Base-by-base conservation (phyloP, 1,284 basidiomycete genomes). In the Clitocybe nebularis region DNA sequence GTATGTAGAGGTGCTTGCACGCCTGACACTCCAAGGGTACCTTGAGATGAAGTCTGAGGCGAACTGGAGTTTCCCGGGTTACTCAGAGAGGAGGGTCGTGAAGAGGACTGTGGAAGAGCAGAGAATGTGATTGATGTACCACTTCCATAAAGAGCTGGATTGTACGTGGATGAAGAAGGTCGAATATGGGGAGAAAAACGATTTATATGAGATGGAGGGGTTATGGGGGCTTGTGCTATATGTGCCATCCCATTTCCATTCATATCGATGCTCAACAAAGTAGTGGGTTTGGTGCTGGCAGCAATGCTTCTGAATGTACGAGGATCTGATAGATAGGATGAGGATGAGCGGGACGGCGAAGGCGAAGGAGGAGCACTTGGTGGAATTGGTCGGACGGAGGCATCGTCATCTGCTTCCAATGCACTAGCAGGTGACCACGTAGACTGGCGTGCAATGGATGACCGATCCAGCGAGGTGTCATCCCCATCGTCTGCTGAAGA, bases 281-380 rank as follows among this genome's bases (percentile, higher is more conserved):
- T 98, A 2, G 94, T 98, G 2, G 93, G 94, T 63, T 97, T 97
- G 4, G 94, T 98, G 57, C 89, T 92, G 0, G 91, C 89, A 16
- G 88, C 79, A 54, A 87, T 83, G 57, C 84, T 89, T 57, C 75
- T 72, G 67, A 89, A 86, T 3, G 86, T 89, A 39, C 81, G 76
- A n/a, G 84, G 75, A 57, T 89, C 76, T 10, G 84, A 88, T 30
- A 88, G 71, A 61, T 87, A 86, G 1, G 88, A 87, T 0, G 85
- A 84, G 6, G 86, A 84, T 1, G 82, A 88, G 45, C 75, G 81
- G 5, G 83, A 89, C 5, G 86, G 88, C 0, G 88, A 84, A 2
- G 89, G 91, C 0, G 89, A 91, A 9, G 85, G 86, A 4, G 89
- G 87, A 2, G 80, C 73, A 53, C 85, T 92, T 3, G 92, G 92